Evolutionary conservation across 2,329 filamentous ascomycete species (phyloP).

Genomic region (Thermothelomyces thermophilus): DNA sequence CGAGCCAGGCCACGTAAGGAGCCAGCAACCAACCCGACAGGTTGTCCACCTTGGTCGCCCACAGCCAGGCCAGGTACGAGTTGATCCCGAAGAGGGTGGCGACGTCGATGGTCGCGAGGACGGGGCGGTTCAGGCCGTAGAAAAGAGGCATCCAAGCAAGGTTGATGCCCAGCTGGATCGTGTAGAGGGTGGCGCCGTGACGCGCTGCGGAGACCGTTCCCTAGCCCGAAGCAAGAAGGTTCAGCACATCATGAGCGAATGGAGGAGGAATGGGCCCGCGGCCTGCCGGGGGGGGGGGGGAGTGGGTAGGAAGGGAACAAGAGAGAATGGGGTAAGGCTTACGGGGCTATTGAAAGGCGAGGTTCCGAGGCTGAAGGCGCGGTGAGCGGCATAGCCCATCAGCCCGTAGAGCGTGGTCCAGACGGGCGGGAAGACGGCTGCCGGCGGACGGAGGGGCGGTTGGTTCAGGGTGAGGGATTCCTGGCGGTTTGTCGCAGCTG

Average conservation of each 20-base stretch:
- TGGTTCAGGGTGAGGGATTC: constrained; percentile 60
- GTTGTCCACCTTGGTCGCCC: constrained; percentile 61
- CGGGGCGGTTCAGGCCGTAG: constrained; percentile 68
- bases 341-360: constrained; percentile 46
- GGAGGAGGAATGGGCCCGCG: no score
- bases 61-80: constrained; percentile 67
- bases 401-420: constrained; percentile 63
- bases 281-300: background rate
- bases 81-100: constrained; percentile 64
- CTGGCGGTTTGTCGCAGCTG: constrained; percentile 54
- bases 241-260: background rate
- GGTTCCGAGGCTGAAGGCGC: constrained; percentile 60
- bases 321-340: no score
- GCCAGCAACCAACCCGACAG: constrained; percentile 66
- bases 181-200: constrained; percentile 73
- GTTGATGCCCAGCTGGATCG: constrained; percentile 78
- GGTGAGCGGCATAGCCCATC: constrained; percentile 87
- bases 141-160: constrained; percentile 89
- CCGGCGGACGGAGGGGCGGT: constrained; percentile 55
- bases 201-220: constrained; percentile 52
- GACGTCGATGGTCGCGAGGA: constrained; percentile 70
- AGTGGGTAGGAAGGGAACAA: no score
- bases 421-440: constrained; percentile 56
- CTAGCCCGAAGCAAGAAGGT: background rate
- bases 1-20: constrained; percentile 80